A percentile compares a stretch with the other conserved stretches of the same genome.
Conservation (phyloP, 257 asterid species). For the Nicotiana obtusifolia region DNA sequence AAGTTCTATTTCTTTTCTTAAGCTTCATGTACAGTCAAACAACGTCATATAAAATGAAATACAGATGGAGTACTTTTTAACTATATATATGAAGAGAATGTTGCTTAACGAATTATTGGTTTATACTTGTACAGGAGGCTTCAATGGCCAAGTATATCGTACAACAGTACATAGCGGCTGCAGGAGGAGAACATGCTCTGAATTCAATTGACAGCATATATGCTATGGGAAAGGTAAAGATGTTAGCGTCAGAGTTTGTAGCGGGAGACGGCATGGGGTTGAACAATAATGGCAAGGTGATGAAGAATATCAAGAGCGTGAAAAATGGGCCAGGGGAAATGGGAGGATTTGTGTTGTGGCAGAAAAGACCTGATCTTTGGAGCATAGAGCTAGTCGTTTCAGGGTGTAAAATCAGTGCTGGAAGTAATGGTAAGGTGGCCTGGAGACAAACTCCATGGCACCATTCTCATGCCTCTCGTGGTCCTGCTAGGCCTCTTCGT, state of each 20-base stretch:
- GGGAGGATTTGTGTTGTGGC: slow-evolving; percentile 67
- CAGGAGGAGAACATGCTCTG: slow-evolving; percentile 54
- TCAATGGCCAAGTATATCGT: slow-evolving; percentile 65
- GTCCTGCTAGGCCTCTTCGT: slow-evolving; percentile 61
- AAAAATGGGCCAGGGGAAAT: slow-evolving; percentile 33
- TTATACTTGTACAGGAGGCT: slow-evolving; percentile 34
- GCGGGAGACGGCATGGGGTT: neutral
- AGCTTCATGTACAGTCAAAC: no score
- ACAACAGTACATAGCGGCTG: slow-evolving; percentile 64
- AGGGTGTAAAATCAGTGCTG: slow-evolving; percentile 36
- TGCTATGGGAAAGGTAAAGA: slow-evolving; percentile 66
- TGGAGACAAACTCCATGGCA: slow-evolving; percentile 81
- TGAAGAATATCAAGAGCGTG: slow-evolving; percentile 29
- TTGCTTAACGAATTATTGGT: no score
- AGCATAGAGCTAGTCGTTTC: slow-evolving; percentile 53
- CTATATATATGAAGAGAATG: no score
- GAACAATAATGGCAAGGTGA: slow-evolving; percentile 14
- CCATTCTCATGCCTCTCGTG: slow-evolving; percentile 56
- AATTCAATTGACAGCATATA: slow-evolving; percentile 45
- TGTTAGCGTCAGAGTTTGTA: slow-evolving; percentile 45
- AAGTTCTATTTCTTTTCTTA: no score
- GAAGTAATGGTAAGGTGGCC: slow-evolving; percentile 29
- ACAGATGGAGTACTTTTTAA: no score
- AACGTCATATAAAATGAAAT: no score
- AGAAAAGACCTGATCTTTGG: slow-evolving; percentile 62